Evolutionary conservation across 306 rosid genomes (phyloP), one percentile per base, ranked within the genome.

Genomic region (Senna siamea): DNA sequence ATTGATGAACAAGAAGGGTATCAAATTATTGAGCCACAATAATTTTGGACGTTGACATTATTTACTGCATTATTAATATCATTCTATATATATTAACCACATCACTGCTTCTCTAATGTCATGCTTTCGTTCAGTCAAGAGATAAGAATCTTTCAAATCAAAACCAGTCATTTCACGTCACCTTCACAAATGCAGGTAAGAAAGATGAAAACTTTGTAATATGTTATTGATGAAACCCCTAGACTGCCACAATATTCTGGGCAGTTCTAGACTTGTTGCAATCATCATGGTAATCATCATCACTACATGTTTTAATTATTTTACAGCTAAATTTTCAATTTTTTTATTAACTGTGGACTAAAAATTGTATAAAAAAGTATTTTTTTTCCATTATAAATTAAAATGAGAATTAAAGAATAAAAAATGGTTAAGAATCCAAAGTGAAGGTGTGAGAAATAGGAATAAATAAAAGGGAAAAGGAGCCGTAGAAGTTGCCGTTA

Each of bases 271-370:
- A 80, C 78, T 65, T 63, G 1, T 55, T 56, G 75, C 57, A 84
- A 80, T 78, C 65, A 81, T 84, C 55, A 72, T 63, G 66, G 51
- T 62, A 75, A 74, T 81, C 82, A 85, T 82, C 84, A 73, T 81
- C 71, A 75, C 66, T n/a, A n/a, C n/a, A n/a, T n/a, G n/a, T n/a
- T n/a, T n/a, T n/a, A n/a, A n/a, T n/a, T n/a, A n/a, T n/a, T n/a
- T n/a, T n/a, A n/a, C n/a, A n/a, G n/a, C n/a, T n/a, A n/a, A n/a
- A n/a, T n/a, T n/a, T n/a, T n/a, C n/a, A n/a, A n/a, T n/a, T n/a
- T n/a, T n/a, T n/a, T n/a, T n/a, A n/a, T n/a, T n/a, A n/a, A n/a
- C n/a, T n/a, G n/a, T n/a, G n/a, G n/a, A n/a, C n/a, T n/a, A n/a
- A n/a, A n/a, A n/a, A n/a, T n/a, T n/a, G n/a, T n/a, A n/a, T n/a